Evolutionary conservation across 2,329 filamentous ascomycete genomes (phyloP).

Genomic region (Monosporascus sp.): DNA sequence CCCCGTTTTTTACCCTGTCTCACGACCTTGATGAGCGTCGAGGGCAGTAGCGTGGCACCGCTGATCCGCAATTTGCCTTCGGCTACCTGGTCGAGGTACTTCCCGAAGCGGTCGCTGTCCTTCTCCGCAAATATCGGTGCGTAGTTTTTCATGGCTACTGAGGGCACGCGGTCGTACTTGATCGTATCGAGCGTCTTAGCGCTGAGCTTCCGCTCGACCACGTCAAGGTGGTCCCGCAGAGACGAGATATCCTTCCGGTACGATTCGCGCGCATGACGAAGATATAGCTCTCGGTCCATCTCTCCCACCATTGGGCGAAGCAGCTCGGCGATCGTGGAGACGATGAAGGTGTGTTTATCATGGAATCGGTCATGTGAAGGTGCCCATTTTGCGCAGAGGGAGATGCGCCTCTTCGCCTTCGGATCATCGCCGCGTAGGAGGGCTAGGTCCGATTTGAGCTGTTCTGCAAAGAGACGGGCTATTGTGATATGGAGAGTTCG

Average conservation of each 20-base stretch:
- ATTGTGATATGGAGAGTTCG: constrained; percentile 46
- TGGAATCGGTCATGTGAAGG: constrained; percentile 50
- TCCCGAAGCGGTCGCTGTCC: constrained; percentile 43
- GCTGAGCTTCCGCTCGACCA: constrained; percentile 49
- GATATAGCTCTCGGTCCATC: constrained; percentile 41
- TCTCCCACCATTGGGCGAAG: constrained; percentile 34
- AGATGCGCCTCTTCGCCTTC: constrained; percentile 39
- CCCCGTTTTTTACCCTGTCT: constrained; percentile 3
- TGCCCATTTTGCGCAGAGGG: constrained; percentile 57
- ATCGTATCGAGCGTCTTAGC: constrained; percentile 43
- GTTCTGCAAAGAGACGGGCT: constrained; percentile 51
- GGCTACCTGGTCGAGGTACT: constrained; percentile 44
- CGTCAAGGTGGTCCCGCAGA: constrained; percentile 45
- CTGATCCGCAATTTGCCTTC: constrained; percentile 45
- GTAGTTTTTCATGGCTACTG: constrained; percentile 52
- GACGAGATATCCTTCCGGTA: constrained; percentile 48
- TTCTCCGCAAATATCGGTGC: constrained; percentile 42
- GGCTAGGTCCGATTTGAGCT: constrained; percentile 43
- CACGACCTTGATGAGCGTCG: constrained; percentile 35
- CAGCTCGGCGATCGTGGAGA: constrained; percentile 52
- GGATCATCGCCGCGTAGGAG: constrained; percentile 34
- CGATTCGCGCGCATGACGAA: constrained; percentile 47
- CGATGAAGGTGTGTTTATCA: constrained; percentile 53
- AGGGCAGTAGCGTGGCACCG: constrained; percentile 50
- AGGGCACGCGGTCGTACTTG: constrained; percentile 52